A percentile compares a stretch with the other conserved stretches of the same genome.
These are phyloP conservation scores for Globisporangium spiculum DNA, from an alignment of 352 stramenopile genomes.

Conservation along the genomic window DNA sequence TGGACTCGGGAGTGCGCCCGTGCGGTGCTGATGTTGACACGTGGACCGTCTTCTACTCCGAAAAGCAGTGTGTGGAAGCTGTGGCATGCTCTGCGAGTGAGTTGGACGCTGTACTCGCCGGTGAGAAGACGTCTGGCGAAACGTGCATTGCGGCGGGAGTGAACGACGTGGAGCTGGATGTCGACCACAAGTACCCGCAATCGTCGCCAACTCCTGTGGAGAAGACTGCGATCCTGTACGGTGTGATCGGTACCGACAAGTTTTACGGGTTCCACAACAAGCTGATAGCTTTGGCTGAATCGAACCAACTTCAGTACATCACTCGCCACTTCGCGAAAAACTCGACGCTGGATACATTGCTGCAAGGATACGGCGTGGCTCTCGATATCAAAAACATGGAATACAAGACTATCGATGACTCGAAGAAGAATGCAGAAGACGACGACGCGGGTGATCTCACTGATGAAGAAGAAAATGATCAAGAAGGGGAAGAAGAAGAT, in stretches of 20 bases:
- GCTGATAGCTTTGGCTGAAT: conserved; percentile 54
- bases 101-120: conserved; percentile 29
- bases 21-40: conserved; percentile 50
- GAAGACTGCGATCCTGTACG: conserved; percentile 80
- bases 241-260: conserved; percentile 57
- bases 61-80: conserved; percentile 54
- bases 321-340: conserved; percentile 75
- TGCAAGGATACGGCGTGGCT: conserved; percentile 91
- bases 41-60: conserved; percentile 75
- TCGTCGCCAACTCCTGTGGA: conserved; percentile 18
- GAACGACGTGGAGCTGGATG: conserved; percentile 62
- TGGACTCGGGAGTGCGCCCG: conserved; percentile 63
- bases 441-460: conserved; percentile 19
- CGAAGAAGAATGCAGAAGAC: conserved; percentile 49
- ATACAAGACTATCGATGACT: conserved; percentile 95
- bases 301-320: conserved; percentile 75
- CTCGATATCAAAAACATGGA: conserved; percentile 98
- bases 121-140: conserved; percentile 25
- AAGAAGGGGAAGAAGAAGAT: conserved; percentile 50
- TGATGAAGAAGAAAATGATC: conserved; percentile 33
- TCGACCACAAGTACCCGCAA: conserved; percentile 76
- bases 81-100: conserved; percentile 65
- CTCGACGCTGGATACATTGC: conserved; percentile 61
- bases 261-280: conserved; percentile 74
- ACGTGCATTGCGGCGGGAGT: conserved; percentile 58